Evolutionary conservation across 164 flowering plant genomes (phyloP), one percentile per base, ranked within the genome.

Genomic region (Cinnamomum chago): DNA sequence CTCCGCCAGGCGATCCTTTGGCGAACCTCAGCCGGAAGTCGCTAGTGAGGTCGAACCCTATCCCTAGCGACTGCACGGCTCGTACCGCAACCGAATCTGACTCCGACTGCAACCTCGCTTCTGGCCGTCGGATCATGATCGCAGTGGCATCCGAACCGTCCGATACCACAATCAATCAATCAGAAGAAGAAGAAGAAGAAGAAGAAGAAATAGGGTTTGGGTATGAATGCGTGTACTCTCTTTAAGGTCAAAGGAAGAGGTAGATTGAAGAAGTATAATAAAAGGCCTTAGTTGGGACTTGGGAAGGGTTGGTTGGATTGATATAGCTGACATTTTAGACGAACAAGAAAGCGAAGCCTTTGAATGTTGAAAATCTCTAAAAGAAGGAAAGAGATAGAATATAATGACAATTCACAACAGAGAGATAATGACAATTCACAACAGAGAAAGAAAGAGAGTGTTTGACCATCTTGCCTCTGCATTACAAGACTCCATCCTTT

Each of bases 11-110:
- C 23, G 52, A 25, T 35, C 85, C 83, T 72, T 93, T 93, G 0
- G 90, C 92, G 70, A 89, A 92, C 82, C 82, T 89, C 78, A 92
- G 73, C 84, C 96, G 80, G 74, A 93, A 93, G 81, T 90, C 98
- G 64, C 79, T 76, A 6, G 92, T 88, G 24, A 92, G 68, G 81
- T 93, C 97, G 68, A 93, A 92, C 58, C 97, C 98, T 72, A 80
- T 76, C 22, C 98, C 98, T 70, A 93, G 67, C 23, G 88, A 76
- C 73, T 86, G 82, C 74, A 86, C 47, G 0, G 97, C 98, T 67
- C 84, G 81, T 20, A 79, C 28, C 80, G 83, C 94, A 18, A 90
- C 78, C 28, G 74, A 24, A 62, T 80, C 83, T 30, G 24, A 58
- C 4, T 50, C 47, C 69, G 28, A 24, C 68, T 66, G 20, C 68